phyloP scores from a whole-genome alignment of 2,329 filamentous ascomycete species.

The Xylariaceae sp. region DNA sequence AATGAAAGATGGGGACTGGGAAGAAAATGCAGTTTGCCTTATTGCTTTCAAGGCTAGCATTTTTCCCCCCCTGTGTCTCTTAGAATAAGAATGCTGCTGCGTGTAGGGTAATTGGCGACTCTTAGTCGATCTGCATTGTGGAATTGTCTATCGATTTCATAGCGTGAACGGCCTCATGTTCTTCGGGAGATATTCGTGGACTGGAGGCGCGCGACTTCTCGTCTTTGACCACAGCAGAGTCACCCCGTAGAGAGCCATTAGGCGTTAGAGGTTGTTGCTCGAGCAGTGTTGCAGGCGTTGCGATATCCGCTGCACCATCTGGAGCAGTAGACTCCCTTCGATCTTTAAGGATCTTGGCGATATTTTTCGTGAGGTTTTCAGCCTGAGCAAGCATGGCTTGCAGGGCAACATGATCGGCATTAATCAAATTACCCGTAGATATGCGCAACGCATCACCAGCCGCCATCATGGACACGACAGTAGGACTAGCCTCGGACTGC shows the following conservation, averaged over 20 bases:
- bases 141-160: conserved; percentile 18
- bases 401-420: conserved; percentile 49
- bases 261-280: conserved; percentile 16
- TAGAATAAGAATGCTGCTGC: not conserved
- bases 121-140: conserved; percentile 34
- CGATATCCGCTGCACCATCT: conserved; percentile 4
- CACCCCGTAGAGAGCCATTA: conserved; percentile 21
- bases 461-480: conserved; percentile 53
- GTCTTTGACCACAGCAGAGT: conserved; percentile 22
- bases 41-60: not conserved
- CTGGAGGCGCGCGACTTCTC: conserved; percentile 16
- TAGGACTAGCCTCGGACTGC: conserved; percentile 49
- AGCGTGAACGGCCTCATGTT: conserved; percentile 1
- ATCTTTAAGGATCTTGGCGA: conserved; percentile 42
- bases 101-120: not conserved
- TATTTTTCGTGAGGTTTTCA: conserved; percentile 47
- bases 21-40: not conserved
- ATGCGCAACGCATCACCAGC: conserved; percentile 49
- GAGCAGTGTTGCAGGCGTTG: not conserved
- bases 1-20: not conserved
- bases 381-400: conserved; percentile 52
- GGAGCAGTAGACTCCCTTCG: conserved; percentile 17
- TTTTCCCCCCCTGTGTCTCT: no score
- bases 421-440: conserved; percentile 42
- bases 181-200: conserved; percentile 9